Evolutionary conservation across 148 eudicot genomes (phyloP).

Genomic region (Silene conica): DNA sequence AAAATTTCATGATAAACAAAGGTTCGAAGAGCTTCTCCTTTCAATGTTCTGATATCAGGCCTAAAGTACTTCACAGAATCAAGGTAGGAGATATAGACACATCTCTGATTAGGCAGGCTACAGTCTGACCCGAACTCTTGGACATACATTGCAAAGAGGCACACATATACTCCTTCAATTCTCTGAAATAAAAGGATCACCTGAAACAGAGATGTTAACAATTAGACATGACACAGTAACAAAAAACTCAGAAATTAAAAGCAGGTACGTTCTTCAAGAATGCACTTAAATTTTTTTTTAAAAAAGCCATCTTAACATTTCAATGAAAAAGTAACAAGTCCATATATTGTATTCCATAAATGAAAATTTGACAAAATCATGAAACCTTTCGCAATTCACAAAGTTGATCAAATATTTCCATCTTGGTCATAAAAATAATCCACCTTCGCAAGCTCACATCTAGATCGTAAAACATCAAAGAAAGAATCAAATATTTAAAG

Average conservation of each 20-base stretch:
- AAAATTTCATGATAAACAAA: conserved; percentile 86
- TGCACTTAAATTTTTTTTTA: neutral
- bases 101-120: conserved; percentile 68
- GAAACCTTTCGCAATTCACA: no score
- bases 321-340: neutral
- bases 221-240: conserved; percentile 8
- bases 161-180: conserved; percentile 82
- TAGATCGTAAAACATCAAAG: neutral
- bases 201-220: conserved; percentile 35
- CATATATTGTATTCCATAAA: no score
- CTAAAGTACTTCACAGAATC: conserved; percentile 91
- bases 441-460: neutral
- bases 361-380: no score
- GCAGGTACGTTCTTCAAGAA: neutral
- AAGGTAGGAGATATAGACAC: conserved; percentile 77
- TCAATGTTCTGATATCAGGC: conserved; percentile 58
- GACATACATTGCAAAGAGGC: conserved; percentile 84
- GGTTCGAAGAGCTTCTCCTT: conserved; percentile 89
- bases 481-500: neutral
- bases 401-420: no score
- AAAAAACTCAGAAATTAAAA: neutral
- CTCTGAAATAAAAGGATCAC: conserved; percentile 82
- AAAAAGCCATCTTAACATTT: neutral
- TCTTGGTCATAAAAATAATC: neutral
- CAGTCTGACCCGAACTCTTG: conserved; percentile 90